phyloP scores from a whole-genome alignment of 2,329 filamentous ascomycete species.

The Penicillium rolfsii region DNA sequence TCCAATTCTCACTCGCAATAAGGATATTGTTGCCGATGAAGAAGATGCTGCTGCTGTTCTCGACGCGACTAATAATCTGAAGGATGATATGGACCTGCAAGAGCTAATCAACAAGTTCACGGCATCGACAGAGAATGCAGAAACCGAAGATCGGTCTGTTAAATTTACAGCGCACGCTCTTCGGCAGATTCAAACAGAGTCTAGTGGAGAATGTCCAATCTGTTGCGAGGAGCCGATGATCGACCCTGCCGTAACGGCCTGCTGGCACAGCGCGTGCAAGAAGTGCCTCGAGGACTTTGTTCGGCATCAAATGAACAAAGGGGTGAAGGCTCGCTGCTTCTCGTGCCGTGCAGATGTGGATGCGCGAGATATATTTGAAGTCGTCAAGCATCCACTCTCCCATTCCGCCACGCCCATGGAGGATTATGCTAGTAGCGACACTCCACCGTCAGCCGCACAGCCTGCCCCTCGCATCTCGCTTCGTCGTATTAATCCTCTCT shows the following conservation, averaged over 20 bases:
- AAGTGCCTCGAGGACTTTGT: constrained; percentile 90
- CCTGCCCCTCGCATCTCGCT: constrained; percentile 59
- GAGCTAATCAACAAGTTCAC: constrained; percentile 84
- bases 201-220: constrained; percentile 86
- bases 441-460: constrained; percentile 39
- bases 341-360: constrained; percentile 85
- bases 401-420: constrained; percentile 49
- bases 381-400: constrained; percentile 69
- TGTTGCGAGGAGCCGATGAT: constrained; percentile 96
- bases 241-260: constrained; percentile 90
- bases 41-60: constrained; percentile 77
- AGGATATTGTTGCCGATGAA: constrained; percentile 82
- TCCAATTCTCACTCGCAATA: constrained; percentile 84
- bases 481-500: constrained; percentile 65
- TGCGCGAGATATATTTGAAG: constrained; percentile 84
- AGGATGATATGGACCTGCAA: constrained; percentile 94
- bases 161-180: constrained; percentile 85
- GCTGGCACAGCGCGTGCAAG: constrained; percentile 97
- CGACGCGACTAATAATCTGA: constrained; percentile 77
- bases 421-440: constrained; percentile 46
- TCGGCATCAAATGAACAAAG: constrained; percentile 78
- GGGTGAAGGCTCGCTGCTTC: constrained; percentile 79
- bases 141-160: constrained; percentile 55
- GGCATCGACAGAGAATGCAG: constrained; percentile 63
- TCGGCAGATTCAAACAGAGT: constrained; percentile 87